Percentiles rank a stretch among this genome's conserved stretches.
These are phyloP conservation scores for Saturnispora sekii DNA, from an alignment of 805 yeast species.

Conservation along the genomic window DNA sequence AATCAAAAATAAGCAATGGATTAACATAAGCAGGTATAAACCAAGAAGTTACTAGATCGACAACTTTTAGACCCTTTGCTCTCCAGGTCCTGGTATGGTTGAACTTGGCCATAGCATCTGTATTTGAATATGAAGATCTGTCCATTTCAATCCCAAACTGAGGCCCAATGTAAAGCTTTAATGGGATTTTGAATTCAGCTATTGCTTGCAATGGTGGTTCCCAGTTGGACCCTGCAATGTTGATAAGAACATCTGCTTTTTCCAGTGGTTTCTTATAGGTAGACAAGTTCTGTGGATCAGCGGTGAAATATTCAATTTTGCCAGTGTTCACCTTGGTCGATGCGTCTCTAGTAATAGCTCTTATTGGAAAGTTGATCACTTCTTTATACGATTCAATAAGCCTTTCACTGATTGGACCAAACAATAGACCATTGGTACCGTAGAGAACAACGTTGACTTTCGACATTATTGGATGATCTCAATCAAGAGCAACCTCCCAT, in stretches of 20 bases:
- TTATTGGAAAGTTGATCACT: conserved; percentile 32
- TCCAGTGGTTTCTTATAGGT: conserved; percentile 30
- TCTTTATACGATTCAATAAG: conserved; percentile 32
- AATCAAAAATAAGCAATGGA: conserved; percentile 29
- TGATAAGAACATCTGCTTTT: conserved; percentile 43
- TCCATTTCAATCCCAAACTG: conserved; percentile 46
- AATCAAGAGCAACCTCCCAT: too few species aligned
- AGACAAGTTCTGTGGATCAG: conserved; percentile 22
- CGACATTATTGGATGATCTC: conserved; percentile 10
- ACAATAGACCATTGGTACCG: conserved; percentile 46
- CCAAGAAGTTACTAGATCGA: conserved; percentile 32
- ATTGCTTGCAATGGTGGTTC: conserved; percentile 33
- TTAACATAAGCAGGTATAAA: conserved; percentile 33
- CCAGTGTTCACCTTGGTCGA: conserved; percentile 27
- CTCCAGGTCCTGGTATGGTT: conserved; percentile 33
- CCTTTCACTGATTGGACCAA: conserved; percentile 37
- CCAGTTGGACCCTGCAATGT: conserved; percentile 28
- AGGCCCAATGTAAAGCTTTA: conserved; percentile 47
- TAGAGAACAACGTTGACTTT: conserved; percentile 37
- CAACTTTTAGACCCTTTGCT: conserved; percentile 36
- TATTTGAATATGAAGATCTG: conserved; percentile 14
- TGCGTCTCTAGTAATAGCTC: conserved; percentile 36
- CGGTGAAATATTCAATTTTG: conserved; percentile 31
- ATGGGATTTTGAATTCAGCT: conserved; percentile 23
- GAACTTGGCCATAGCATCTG: conserved; percentile 21